Percentiles rank a stretch among this genome's conserved stretches.
phyloP scores from a whole-genome alignment of 208 protist genomes.

The Vickermania ingenoplastis region DNA sequence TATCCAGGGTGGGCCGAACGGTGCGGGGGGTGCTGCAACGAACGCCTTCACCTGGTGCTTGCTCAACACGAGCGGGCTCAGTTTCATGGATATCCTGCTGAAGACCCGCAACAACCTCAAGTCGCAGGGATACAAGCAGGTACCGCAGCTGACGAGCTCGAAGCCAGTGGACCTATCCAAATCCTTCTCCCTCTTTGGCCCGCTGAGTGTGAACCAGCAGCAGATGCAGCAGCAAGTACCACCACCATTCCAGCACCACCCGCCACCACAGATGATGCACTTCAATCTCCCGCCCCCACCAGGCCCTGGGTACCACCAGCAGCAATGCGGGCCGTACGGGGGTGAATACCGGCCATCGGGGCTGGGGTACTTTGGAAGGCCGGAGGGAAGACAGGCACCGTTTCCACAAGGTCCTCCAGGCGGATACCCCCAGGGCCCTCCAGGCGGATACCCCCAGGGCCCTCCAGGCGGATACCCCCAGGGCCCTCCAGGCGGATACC shows the following conservation, averaged over 20 bases:
- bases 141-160: constrained; percentile 84
- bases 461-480: not conserved
- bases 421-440: not conserved
- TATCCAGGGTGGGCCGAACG: constrained; percentile 22
- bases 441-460: not conserved
- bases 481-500: not conserved
- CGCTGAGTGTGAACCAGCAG: constrained; percentile 45
- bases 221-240: constrained; percentile 51
- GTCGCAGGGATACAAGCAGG: constrained; percentile 63
- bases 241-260: constrained; percentile 37
- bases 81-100: constrained; percentile 75
- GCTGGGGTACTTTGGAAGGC: not conserved
- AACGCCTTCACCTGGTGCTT: constrained; percentile 71
- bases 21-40: constrained; percentile 75
- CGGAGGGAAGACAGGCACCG: not conserved
- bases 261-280: constrained; percentile 11
- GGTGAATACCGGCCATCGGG: not conserved
- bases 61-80: constrained; percentile 48
- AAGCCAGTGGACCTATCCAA: constrained; percentile 87
- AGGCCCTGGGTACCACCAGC: not conserved
- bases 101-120: constrained; percentile 68
- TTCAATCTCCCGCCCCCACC: constrained; percentile 6
- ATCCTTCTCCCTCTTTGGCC: constrained; percentile 81
- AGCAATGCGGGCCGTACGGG: not conserved
- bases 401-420: not conserved